A percentile compares a stretch with the other conserved stretches of the same genome.
Conservation (phyloP, 768 basidiomycete genomes). For the Leccinellum rugosiceps region DNA sequence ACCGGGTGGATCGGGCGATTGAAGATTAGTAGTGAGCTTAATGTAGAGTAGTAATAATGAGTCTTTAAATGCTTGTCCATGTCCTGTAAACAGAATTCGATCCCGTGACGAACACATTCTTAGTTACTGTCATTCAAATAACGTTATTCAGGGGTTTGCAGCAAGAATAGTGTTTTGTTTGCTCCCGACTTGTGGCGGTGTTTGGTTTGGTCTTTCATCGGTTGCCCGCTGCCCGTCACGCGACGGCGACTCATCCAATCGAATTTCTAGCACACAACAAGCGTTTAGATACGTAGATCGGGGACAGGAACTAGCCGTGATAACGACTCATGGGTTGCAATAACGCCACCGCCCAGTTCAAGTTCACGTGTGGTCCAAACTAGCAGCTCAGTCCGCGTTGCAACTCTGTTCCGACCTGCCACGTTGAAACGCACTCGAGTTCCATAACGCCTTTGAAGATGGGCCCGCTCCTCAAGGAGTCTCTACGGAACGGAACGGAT, state of each 20-base stretch:
- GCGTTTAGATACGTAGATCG: too few species aligned
- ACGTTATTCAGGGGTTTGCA: too few species aligned
- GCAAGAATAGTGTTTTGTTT: too few species aligned
- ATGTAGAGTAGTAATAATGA: too few species aligned
- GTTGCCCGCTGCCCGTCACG: too few species aligned
- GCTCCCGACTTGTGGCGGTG: neutral
- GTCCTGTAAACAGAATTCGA: too few species aligned
- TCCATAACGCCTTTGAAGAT: neutral
- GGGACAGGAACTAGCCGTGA: neutral
- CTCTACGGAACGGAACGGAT: neutral
- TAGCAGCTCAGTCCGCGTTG: neutral
- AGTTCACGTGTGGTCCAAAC: neutral
- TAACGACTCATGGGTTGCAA: neutral
- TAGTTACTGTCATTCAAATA: too few species aligned
- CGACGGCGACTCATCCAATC: too few species aligned
- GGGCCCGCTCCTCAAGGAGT: neutral
- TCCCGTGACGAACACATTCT: too few species aligned
- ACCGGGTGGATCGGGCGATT: neutral
- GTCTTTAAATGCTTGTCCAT: neutral
- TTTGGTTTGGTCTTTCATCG: neutral
- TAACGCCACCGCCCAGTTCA: neutral
- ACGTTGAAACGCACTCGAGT: neutral
- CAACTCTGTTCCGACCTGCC: neutral
- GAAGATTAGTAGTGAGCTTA: neutral
- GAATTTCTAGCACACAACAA: too few species aligned